Evolutionary conservation across 208 protist species (phyloP), one percentile per base, ranked within the genome.

Genomic region (Acanthamoeba culbertsoni): DNA sequence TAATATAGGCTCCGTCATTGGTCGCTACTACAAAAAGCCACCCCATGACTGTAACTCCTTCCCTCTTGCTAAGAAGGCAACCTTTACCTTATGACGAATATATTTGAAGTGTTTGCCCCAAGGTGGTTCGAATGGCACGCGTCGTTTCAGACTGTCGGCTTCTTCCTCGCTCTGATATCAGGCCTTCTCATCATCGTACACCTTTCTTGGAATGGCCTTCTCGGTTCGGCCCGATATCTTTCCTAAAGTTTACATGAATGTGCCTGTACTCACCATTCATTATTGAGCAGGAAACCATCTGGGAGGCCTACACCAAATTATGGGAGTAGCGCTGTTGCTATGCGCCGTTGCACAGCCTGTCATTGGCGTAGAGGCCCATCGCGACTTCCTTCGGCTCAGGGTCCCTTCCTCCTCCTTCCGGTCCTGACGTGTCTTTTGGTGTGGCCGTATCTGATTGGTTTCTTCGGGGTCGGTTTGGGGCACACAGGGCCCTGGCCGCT

Each of bases 21-120:
- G 82, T 0, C 82, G 82, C 37, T 90, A 90, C 82, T 90, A 51
- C 82, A 90, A 90, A 40, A 71, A 71, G 55, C 82, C 82, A 12
- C 82, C 82, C 2, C 18, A 62, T 26, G 53, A 90, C 46, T 37
- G 82, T 90, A 48, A 33, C 31, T 6, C 14, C 40, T 10, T 28
- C 45, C n/a, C n/a, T n/a, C n/a, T n/a, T n/a, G n/a, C n/a, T n/a
- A n/a, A n/a, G n/a, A n/a, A n/a, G n/a, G n/a, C n/a, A n/a, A n/a
- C n/a, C n/a, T n/a, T n/a, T n/a, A n/a, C n/a, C n/a, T n/a, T n/a
- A n/a, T n/a, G n/a, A n/a, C n/a, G 14, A 75, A 75, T 18, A 75
- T 59, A 23, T 59, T 14, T 23, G 51, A 14, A 84, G 73, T 84
- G 73, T 84, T 84, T 31, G 73, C 73, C 26, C 73, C 73, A 14